These are phyloP conservation scores for Ceratocystis eucalypticola DNA, from an alignment of 2,329 filamentous ascomycete genomes.

Conservation along the genomic window DNA sequence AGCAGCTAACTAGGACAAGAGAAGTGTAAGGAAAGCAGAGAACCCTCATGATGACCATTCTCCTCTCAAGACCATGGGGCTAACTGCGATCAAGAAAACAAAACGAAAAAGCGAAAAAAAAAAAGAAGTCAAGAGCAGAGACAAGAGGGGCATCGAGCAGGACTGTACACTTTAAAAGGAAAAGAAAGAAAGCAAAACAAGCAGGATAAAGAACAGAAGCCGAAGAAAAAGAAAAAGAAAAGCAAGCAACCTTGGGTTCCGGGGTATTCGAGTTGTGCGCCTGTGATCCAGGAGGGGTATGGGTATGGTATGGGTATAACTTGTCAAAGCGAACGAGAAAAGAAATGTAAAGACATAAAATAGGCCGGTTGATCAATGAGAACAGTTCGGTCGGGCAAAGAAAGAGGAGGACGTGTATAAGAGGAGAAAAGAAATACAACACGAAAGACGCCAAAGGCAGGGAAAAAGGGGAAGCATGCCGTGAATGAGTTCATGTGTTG, in stretches of 20 bases:
- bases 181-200: not conserved
- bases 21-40: not conserved
- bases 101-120: not conserved
- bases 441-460: slow-evolving; percentile 27
- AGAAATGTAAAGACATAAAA: slow-evolving; percentile 12
- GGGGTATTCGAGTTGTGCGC: slow-evolving; percentile 19
- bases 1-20: not conserved
- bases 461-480: slow-evolving; percentile 11
- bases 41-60: not conserved
- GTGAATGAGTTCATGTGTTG: slow-evolving; percentile 33
- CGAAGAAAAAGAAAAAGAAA: not conserved
- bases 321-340: slow-evolving; percentile 18
- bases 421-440: slow-evolving; percentile 30
- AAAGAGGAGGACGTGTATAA: slow-evolving; percentile 23
- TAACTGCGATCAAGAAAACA: not conserved
- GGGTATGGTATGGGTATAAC: slow-evolving; percentile 18
- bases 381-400: slow-evolving; percentile 19
- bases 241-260: slow-evolving; percentile 15
- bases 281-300: slow-evolving; percentile 17
- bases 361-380: not conserved
- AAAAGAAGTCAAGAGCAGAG: not conserved
- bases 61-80: not conserved
- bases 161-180: slow-evolving; percentile 5
- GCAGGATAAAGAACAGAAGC: too few relatives aligned
- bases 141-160: slow-evolving; percentile 11